phyloP scores from a whole-genome alignment of 257 asterid species.

The Paulownia fortunei region DNA sequence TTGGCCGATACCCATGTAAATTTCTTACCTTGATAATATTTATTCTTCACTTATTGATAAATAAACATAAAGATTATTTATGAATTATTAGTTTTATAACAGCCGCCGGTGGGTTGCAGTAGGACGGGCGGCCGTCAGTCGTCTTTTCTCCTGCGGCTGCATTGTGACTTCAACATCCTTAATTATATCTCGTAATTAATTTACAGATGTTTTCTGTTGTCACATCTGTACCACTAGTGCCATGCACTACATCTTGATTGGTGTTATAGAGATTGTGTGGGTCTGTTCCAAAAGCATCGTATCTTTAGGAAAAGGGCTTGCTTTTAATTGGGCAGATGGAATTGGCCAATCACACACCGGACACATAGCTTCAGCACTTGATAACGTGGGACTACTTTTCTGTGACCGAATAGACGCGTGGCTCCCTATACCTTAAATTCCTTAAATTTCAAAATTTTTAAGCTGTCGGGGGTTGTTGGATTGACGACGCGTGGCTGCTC shows the following conservation, averaged over 20 bases:
- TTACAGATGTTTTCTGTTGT: neutral
- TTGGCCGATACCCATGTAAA: too few relatives aligned
- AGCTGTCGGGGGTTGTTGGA: neutral
- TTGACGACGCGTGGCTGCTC: constrained; percentile 24
- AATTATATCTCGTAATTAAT: neutral
- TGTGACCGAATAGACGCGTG: constrained; percentile 40
- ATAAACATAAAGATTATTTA: too few relatives aligned
- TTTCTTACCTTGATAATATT: too few relatives aligned
- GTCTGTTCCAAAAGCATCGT: constrained; percentile 45
- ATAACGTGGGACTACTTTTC: constrained; percentile 51
- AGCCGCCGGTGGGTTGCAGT: too few relatives aligned
- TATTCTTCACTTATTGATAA: too few relatives aligned
- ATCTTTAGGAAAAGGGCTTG: constrained; percentile 41
- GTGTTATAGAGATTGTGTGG: constrained; percentile 44
- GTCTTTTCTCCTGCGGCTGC: too few relatives aligned
- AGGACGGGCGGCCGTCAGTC: too few relatives aligned
- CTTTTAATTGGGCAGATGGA: constrained; percentile 39
- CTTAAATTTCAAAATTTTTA: neutral
- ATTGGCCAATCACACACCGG: constrained; percentile 26
- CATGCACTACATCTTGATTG: constrained; percentile 35
- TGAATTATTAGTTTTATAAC: too few relatives aligned
- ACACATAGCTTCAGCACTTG: constrained; percentile 49
- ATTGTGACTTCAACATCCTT: neutral
- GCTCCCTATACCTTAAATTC: neutral
- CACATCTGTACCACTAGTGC: neutral